These are phyloP conservation scores for Physocladia obscura DNA, from an alignment of 192 early-diverging fungal species.

Conservation along the genomic window DNA sequence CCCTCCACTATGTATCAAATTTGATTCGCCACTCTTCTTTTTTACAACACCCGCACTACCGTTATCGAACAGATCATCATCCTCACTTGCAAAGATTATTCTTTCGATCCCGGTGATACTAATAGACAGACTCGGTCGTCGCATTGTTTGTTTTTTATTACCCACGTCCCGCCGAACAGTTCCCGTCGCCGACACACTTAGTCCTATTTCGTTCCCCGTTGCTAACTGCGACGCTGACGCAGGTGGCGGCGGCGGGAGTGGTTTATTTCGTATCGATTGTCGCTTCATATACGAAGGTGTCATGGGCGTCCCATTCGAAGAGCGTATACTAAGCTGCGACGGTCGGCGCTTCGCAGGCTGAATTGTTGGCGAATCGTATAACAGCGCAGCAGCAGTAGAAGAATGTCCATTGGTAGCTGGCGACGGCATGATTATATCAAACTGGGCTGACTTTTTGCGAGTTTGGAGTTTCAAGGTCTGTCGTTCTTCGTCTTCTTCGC, in stretches of 20 bases:
- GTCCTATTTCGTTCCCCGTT: neutral
- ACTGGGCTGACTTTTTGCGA: neutral
- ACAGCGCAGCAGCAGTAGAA: neutral
- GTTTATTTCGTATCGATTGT: neutral
- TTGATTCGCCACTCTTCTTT: neutral
- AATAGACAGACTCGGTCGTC: neutral
- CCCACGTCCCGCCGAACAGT: neutral
- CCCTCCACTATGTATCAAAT: neutral
- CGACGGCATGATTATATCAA: neutral
- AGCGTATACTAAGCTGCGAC: neutral
- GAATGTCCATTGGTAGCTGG: neutral
- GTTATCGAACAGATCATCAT: neutral
- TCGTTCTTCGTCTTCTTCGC: neutral
- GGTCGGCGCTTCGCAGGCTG: neutral
- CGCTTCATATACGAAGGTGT: neutral
- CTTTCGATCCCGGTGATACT: neutral
- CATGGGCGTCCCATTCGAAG: neutral
- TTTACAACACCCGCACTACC: neutral
- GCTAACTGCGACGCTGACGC: neutral
- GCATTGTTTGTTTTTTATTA: neutral
- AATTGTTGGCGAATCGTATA: neutral
- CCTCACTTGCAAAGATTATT: neutral
- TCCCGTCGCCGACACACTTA: neutral
- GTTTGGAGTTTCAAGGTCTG: neutral
- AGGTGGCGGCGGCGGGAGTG: neutral